Evolutionary conservation across 1,284 basidiomycete genomes (phyloP).

Genomic region (Coniferiporia sulphurascens): DNA sequence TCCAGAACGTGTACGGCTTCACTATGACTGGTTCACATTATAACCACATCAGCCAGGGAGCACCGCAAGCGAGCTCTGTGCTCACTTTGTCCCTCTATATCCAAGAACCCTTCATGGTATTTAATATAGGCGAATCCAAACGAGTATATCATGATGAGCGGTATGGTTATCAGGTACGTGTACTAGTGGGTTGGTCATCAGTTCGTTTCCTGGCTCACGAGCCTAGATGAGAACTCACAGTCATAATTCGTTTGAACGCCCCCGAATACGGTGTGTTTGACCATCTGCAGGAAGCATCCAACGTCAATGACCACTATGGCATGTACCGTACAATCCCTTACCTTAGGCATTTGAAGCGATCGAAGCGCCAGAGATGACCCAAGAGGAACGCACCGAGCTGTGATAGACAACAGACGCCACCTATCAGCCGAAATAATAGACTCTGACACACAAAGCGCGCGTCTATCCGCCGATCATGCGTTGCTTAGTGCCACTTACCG

Average conservation of each 20-base stretch:
- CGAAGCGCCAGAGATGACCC: conserved; percentile 74
- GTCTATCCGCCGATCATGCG: neutral
- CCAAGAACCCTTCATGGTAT: conserved; percentile 58
- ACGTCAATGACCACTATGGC: neutral
- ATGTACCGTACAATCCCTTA: conserved; percentile 23
- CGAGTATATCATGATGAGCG: conserved; percentile 53
- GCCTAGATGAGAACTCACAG: conserved; percentile 40
- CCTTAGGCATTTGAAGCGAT: conserved; percentile 68
- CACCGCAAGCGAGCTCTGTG: conserved; percentile 10
- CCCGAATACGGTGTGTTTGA: conserved; percentile 58
- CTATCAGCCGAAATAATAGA: neutral
- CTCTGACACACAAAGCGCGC: too few species aligned
- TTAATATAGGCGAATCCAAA: conserved; percentile 65
- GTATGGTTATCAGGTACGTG: conserved; percentile 61
- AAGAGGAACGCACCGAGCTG: conserved; percentile 61
- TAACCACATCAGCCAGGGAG: neutral
- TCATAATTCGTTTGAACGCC: conserved; percentile 77
- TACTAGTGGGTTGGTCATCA: conserved; percentile 41
- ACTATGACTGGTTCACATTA: conserved; percentile 46
- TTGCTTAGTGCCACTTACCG: conserved; percentile 36
- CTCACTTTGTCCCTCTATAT: conserved; percentile 46
- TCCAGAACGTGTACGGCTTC: conserved; percentile 58
- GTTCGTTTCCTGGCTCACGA: neutral
- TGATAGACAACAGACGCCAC: neutral
- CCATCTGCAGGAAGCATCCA: conserved; percentile 45